phyloP scores from a whole-genome alignment of 2,329 filamentous ascomycete species.

The Ceratocystis smalleyi region DNA sequence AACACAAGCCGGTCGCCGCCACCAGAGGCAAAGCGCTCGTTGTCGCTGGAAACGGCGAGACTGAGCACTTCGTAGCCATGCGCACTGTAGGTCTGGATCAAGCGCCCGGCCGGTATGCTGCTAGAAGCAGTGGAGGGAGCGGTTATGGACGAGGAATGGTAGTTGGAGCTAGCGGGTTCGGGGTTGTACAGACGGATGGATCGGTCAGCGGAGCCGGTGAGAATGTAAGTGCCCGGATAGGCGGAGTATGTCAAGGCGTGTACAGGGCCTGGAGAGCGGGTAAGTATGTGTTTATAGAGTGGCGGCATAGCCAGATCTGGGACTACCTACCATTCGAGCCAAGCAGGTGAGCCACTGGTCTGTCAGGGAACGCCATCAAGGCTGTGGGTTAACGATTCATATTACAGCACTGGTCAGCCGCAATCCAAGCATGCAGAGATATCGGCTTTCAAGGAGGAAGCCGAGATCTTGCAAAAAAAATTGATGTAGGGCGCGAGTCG shows the following conservation, averaged over 20 bases:
- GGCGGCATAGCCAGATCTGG: neutral
- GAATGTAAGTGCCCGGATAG: slow-evolving; percentile 57
- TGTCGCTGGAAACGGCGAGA: slow-evolving; percentile 57
- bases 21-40: slow-evolving; percentile 69
- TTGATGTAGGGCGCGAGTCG: neutral
- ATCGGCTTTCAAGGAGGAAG: neutral
- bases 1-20: slow-evolving; percentile 87
- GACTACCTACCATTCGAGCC: slow-evolving; percentile 40
- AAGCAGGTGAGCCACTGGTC: slow-evolving; percentile 39
- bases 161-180: slow-evolving; percentile 31
- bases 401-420: neutral
- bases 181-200: slow-evolving; percentile 78
- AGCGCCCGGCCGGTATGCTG: slow-evolving; percentile 34
- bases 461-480: neutral
- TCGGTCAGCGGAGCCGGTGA: slow-evolving; percentile 76
- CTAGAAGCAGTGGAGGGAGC: neutral
- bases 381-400: slow-evolving; percentile 1
- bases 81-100: slow-evolving; percentile 76
- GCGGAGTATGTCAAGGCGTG: slow-evolving; percentile 60
- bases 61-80: slow-evolving; percentile 89
- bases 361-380: slow-evolving; percentile 32
- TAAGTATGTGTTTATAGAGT: neutral
- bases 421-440: neutral
- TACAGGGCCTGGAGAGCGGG: slow-evolving; percentile 40
- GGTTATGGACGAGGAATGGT: slow-evolving; percentile 10